Conservation (phyloP, 169 alveolate genomes). For the Blepharisma undulans region DNA sequence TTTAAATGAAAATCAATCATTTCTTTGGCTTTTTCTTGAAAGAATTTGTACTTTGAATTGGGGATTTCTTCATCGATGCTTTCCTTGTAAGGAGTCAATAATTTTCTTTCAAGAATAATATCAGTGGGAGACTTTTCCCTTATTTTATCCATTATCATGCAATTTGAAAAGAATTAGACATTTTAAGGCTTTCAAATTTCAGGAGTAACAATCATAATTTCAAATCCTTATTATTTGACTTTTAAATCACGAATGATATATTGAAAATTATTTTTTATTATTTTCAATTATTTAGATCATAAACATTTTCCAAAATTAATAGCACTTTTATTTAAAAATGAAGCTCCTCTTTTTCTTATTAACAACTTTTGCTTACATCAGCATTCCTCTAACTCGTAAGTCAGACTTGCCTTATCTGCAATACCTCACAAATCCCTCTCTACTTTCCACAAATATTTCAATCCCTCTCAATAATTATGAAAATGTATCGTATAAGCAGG, state of each 20-base stretch:
- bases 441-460: background rate
- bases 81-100: background rate
- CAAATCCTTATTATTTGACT: no score
- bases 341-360: no score
- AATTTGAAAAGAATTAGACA: no score
- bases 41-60: background rate
- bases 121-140: constrained; percentile 21
- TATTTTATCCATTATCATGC: constrained; percentile 12
- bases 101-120: background rate
- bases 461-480: background rate
- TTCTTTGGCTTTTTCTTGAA: constrained; percentile 3
- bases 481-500: background rate
- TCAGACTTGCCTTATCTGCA: background rate
- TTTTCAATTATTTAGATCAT: no score
- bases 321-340: no score
- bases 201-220: no score
- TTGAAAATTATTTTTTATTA: no score
- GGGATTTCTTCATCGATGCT: background rate
- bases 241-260: no score
- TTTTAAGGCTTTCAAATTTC: no score
- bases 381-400: background rate
- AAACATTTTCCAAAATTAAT: no score
- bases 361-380: no score
- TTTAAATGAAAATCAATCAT: constrained; percentile 18
- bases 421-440: background rate